Evolutionary conservation across 2,329 filamentous ascomycete species (phyloP), one percentile per base, ranked within the genome.

Genomic region (Arthrobotrys sphaeroides): DNA sequence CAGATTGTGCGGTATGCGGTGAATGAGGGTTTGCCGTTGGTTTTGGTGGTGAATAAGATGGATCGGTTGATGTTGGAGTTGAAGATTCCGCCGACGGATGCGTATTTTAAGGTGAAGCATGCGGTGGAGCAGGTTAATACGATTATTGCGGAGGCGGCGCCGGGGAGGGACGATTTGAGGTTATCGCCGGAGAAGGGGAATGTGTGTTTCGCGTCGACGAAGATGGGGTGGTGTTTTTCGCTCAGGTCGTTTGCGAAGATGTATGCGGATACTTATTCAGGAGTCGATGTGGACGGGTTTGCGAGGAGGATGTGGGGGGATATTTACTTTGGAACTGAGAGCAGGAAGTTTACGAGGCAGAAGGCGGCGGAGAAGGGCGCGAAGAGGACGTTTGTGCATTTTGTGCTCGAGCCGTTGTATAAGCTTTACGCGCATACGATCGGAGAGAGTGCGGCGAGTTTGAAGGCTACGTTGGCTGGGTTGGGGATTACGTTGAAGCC

Each of bases 51-150:
- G 83, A 99, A 98, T 87, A 99, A 99, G 85, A 91, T 99, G 89
- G 95, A 99, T 80, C 90, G 95, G 22, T 84, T 99, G 74, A 97
- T 99, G 77, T 84, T 99, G 49, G 95, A 99, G 83, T 86, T 99
- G 59, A 96, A 96, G 82, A 87, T 99, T 12, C 95, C 95, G 1
- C 95, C 95, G 1, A 92, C 90, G 78, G 95, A 99, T 81, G 95
- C 95, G 10, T 99, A 99, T 84, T 98, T 97, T 86, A 99, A 99
- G 86, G 86, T 99, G 65, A 98, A 97, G 84, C 94, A 98, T 82
- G 93, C 97, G n/a, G 89, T 99, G 62, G 95, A 99, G 83, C 93
- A 98, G 83, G 94, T 99, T 83, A 99, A 99, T 83, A 97, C 93
- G 0, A 85, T 95, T 79, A 98, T 99, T 80, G 92, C 96, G 81